phyloP scores from a whole-genome alignment of 1,284 basidiomycete species.

The Laetiporus sulphureus region DNA sequence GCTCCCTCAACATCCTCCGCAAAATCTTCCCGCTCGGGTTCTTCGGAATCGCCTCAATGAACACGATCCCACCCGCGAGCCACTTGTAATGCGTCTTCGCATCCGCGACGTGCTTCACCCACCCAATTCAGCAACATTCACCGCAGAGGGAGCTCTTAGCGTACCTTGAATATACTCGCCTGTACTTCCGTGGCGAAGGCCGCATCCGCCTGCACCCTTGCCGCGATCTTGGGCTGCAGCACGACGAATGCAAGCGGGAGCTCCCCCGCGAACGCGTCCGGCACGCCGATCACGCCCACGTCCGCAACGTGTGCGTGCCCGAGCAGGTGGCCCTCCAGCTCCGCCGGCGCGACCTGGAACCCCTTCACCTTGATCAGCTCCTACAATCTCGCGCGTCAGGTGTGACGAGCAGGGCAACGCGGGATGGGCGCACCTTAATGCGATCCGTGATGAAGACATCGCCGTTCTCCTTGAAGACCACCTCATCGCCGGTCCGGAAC shows the following conservation, averaged over 20 bases:
- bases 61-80: slow-evolving; percentile 13
- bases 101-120: slow-evolving; percentile 10
- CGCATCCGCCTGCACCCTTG: slow-evolving; percentile 1
- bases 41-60: slow-evolving; percentile 16
- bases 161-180: slow-evolving; percentile 4
- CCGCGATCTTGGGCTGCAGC: slow-evolving; percentile 17
- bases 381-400: slow-evolving; percentile 6
- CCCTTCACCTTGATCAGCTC: slow-evolving; percentile 29
- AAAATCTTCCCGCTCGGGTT: slow-evolving; percentile 18
- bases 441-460: slow-evolving; percentile 65
- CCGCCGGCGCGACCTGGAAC: slow-evolving; percentile 32
- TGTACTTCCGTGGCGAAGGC: slow-evolving; percentile 4
- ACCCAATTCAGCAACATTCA: background rate
- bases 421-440: slow-evolving; percentile 41
- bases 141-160: background rate
- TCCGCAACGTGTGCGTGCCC: slow-evolving; percentile 62
- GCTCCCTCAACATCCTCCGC: slow-evolving; percentile 11
- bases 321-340: slow-evolving; percentile 50
- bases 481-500: slow-evolving; percentile 69
- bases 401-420: slow-evolving; percentile 2
- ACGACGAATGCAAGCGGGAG: slow-evolving; percentile 36
- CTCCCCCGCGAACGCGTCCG: slow-evolving; percentile 42
- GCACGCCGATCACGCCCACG: slow-evolving; percentile 49
- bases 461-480: slow-evolving; percentile 44
- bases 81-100: slow-evolving; percentile 13